These are phyloP conservation scores for Rhodotorula glutinis DNA, from an alignment of 1,284 basidiomycete species.

Conservation along the genomic window DNA sequence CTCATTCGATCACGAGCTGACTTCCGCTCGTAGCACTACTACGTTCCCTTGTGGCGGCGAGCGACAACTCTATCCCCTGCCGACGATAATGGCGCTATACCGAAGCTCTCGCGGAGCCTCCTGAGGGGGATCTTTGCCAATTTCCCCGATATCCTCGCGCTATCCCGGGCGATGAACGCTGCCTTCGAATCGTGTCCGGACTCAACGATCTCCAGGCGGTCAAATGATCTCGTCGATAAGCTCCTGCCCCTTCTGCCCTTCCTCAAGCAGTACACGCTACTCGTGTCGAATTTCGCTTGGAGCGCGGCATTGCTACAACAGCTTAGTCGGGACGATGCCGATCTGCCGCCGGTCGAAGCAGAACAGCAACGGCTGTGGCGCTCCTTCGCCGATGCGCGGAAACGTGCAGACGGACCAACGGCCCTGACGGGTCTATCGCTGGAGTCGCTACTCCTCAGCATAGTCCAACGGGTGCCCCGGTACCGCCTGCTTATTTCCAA, in stretches of 20 bases:
- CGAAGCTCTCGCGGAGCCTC: slow-evolving; percentile 59
- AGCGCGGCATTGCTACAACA: slow-evolving; percentile 59
- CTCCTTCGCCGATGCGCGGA: slow-evolving; percentile 57
- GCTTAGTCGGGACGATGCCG: slow-evolving; percentile 8
- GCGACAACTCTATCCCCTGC: neutral
- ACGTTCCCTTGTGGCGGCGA: no score
- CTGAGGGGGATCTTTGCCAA: slow-evolving; percentile 79
- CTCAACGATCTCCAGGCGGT: neutral
- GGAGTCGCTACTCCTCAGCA: slow-evolving; percentile 76
- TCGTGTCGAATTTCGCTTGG: slow-evolving; percentile 69
- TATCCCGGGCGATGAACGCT: slow-evolving; percentile 72
- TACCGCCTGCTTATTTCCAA: slow-evolving; percentile 76
- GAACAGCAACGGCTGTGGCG: slow-evolving; percentile 27
- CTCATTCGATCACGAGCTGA: no score
- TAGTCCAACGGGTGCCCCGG: slow-evolving; percentile 80
- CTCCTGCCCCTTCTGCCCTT: slow-evolving; percentile 69
- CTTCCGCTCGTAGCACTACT: no score
- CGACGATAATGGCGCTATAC: neutral
- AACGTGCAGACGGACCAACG: slow-evolving; percentile 50
- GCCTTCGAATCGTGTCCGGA: slow-evolving; percentile 51
- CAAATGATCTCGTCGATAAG: slow-evolving; percentile 47
- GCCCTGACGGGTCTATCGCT: slow-evolving; percentile 58
- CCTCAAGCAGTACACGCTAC: slow-evolving; percentile 73
- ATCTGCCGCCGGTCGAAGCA: slow-evolving; percentile 50
- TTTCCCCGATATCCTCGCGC: slow-evolving; percentile 85